Base-by-base conservation (phyloP, 495 filamentous ascomycete genomes). In the Neurospora tetraspora region DNA sequence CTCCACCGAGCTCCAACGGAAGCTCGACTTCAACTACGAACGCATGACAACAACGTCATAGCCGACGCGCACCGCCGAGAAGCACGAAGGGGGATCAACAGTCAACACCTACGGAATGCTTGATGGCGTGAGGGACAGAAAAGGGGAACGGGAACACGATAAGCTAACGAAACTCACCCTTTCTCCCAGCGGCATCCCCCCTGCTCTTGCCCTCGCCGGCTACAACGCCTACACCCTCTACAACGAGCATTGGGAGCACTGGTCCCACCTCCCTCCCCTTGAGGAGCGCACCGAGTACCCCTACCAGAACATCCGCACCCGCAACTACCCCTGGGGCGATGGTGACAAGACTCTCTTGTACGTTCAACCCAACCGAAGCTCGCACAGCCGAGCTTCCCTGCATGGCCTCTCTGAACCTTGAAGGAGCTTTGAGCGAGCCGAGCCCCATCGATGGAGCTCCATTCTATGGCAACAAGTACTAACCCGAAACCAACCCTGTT, bases 201-300 rank as follows among this genome's bases (percentile, higher is more conserved):
- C 94, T 69, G 82, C 80, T 81, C 85, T 98, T 73, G 84, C 92
- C 74, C 82, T 93, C 75, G 89, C 91, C 61, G 81, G 85, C 72
- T 77, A 89, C 78, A 98, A 97, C 82, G 93, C 95, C 78, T 96
- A 93, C 80, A 89, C 87, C 81, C 89, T 96, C 73, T 98, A 94
- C 93, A 88, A 87, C 73, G 93, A 96, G 89, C 94, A 98, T 83
- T 97, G 94, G 94, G 92, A 96, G 85, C 94, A 98, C 85, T 93
- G 91, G 92, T 82, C 82, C 7, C 94, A 98, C 86, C 85, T 92
- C 85, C 88, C 91, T 70, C 91, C 95, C 72, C 88, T 96, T 43
- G 93, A 96, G 86, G 95, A 98, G 83, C 90, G 92, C 78, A 79
- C 85, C 76, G 90, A 97, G 85, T 98, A 97, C 85, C 88, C 93